Conservation (phyloP, 2,329 filamentous ascomycete species). For the Aspergillus awamori region DNA sequence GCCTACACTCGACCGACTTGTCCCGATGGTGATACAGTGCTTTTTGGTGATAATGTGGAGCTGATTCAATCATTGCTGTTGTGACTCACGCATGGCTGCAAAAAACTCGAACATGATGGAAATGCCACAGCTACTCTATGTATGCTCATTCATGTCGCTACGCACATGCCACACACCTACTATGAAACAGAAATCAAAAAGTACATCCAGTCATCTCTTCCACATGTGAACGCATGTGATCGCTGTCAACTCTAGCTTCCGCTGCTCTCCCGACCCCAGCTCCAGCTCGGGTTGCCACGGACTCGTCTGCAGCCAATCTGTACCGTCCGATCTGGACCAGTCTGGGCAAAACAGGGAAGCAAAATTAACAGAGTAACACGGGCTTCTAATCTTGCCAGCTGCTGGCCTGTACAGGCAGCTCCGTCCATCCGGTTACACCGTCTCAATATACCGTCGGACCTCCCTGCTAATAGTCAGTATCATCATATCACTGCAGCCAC, state of each 20-base stretch:
- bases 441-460: constrained; percentile 76
- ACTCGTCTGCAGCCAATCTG: no score
- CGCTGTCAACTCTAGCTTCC: neutral
- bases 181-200: neutral
- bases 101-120: no score
- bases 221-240: constrained; percentile 12
- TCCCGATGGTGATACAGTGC: neutral
- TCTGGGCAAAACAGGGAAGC: neutral
- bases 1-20: neutral
- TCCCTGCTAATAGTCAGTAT: constrained; percentile 58
- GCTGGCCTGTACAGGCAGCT: neutral
- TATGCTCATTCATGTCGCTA: neutral
- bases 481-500: constrained; percentile 29
- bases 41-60: no score
- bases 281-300: no score
- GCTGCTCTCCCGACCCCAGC: constrained; percentile 12
- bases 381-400: constrained; percentile 1
- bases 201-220: neutral
- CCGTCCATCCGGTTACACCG: constrained; percentile 53
- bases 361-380: neutral
- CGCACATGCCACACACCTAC: neutral
- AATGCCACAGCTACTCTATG: no score
- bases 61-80: no score
- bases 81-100: no score
- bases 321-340: neutral